Conservation (phyloP, 2,329 filamentous ascomycete species). For the Ophiocordyceps sinensis region DNA sequence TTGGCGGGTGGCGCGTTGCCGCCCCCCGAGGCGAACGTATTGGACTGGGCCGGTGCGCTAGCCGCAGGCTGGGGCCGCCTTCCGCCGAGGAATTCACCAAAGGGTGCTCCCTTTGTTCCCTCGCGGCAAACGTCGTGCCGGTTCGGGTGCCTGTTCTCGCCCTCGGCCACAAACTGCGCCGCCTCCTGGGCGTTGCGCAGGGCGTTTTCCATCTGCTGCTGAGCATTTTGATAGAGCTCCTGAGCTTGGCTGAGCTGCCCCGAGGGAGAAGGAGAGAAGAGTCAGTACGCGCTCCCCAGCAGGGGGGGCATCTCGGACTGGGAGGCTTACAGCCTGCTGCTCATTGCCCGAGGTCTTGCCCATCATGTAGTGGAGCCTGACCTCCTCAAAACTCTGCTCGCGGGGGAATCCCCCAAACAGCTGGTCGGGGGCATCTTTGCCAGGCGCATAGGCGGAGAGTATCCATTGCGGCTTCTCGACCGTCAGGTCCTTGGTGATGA, state of each 20-base stretch:
- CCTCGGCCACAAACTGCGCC: constrained; percentile 51
- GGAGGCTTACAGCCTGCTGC: constrained; percentile 30
- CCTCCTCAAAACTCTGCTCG: constrained; percentile 82
- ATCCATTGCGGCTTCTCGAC: constrained; percentile 70
- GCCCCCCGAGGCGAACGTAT: constrained; percentile 25
- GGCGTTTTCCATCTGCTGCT: constrained; percentile 59
- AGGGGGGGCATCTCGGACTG: neutral
- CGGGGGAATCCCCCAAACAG: constrained; percentile 66
- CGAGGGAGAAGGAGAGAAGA: neutral
- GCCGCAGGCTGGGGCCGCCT: constrained; percentile 13
- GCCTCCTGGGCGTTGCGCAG: constrained; percentile 58
- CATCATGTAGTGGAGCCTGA: constrained; percentile 57
- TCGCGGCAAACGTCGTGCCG: constrained; percentile 48
- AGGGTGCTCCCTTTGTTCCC: constrained; percentile 26
- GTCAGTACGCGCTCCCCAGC: neutral
- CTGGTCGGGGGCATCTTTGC: constrained; percentile 61
- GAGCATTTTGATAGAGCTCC: constrained; percentile 46
- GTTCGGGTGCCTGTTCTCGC: constrained; percentile 60
- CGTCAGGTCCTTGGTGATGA: constrained; percentile 52
- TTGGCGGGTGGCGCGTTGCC: constrained; percentile 10
- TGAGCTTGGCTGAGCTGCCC: constrained; percentile 44
- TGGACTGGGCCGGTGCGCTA: constrained; percentile 16
- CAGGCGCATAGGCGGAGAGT: constrained; percentile 73
- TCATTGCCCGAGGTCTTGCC: constrained; percentile 46
- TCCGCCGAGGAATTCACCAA: constrained; percentile 29